Evolutionary conservation across 371 early-diverging fungal genomes (phyloP).

Genomic region (Capniomyces stellatus): DNA sequence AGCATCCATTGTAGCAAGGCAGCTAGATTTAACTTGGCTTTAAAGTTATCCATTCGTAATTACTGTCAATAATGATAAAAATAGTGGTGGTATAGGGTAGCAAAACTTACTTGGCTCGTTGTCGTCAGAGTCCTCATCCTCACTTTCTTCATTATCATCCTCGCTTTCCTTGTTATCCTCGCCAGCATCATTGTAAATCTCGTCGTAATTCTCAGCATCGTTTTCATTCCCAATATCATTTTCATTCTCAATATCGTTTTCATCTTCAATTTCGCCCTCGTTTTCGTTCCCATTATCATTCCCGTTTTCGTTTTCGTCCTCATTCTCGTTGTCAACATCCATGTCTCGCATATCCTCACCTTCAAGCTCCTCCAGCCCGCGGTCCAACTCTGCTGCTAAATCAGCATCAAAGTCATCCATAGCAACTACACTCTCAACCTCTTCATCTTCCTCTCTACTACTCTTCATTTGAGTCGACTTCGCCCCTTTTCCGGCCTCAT

Average conservation of each 20-base stretch:
- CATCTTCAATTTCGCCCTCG: conserved; percentile 12
- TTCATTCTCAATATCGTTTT: conserved; percentile 17
- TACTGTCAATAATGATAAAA: no score
- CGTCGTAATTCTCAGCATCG: conserved; percentile 18
- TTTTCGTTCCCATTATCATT: conserved; percentile 19
- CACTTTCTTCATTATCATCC: conserved; percentile 15
- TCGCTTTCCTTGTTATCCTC: conserved; percentile 24
- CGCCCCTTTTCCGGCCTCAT: conserved; percentile 9
- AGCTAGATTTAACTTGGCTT: no score
- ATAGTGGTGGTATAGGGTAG: conserved; percentile 4
- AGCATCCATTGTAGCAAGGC: no score
- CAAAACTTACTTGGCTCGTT: conserved; percentile 10
- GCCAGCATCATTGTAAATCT: conserved; percentile 8
- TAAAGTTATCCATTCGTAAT: no score
- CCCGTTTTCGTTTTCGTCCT: conserved; percentile 17
- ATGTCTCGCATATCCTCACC: conserved; percentile 23
- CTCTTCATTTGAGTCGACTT: neutral
- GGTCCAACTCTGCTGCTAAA: conserved; percentile 29
- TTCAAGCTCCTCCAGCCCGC: conserved; percentile 26
- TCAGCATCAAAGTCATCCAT: conserved; percentile 28
- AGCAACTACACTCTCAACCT: conserved; percentile 16
- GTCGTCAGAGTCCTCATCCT: conserved; percentile 10
- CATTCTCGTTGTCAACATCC: conserved; percentile 19
- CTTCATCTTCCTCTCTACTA: conserved; percentile 12
- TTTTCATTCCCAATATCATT: conserved; percentile 14